Evolutionary conservation across 345 rosid genomes (phyloP), one percentile per base, ranked within the genome.

Genomic region (Hibiscus trionum): DNA sequence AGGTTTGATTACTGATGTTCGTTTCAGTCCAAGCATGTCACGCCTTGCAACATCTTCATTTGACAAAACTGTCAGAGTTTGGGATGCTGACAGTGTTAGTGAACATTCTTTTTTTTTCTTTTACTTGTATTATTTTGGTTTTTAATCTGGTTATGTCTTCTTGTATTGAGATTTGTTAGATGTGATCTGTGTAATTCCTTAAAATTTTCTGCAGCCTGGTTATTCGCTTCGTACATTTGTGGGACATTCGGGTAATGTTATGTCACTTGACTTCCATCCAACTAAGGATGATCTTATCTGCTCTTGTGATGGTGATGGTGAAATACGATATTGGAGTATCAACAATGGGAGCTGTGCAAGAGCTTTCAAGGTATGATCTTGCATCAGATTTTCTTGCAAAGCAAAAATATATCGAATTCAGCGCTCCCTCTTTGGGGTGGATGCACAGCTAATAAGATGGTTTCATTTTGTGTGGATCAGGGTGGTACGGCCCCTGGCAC

Each of bases 31-130:
- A n/a, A 91, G 87, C 90, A 83, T 82, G 85, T 73, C 96, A 44
- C 94, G 93, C 24, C 90, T 95, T 73, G 99, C 98, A 39, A 95
- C 99, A 60, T 92, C 99, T 57, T 95, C 99, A 7, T 95, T 87
- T 64, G 99, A 95, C 85, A 92, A 92, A 82, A 89, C 97, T 74
- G 99, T 95, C 82, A 83, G 91, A 78, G 98, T 95, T 72, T 95
- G 99, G 99, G 99, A 95, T 70, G 97, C 91, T 75, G 99, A 95
- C 80, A 92, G 85, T 78, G 99, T 95, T 53, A 82, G 87, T 81
- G 69, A 35, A 21, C 15, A 21, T 57, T 57, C n/a, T 12, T 21
- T 57, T 9, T 37, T 56, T 8, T 11, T 3, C 3, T 35, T 56
- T 57, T 35, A 35, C 52, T 42, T 77, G 31, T 29, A 19, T 76